These are phyloP conservation scores for Psophocarpus tetragonolobus DNA, from an alignment of 306 rosid genomes.

Conservation along the genomic window DNA sequence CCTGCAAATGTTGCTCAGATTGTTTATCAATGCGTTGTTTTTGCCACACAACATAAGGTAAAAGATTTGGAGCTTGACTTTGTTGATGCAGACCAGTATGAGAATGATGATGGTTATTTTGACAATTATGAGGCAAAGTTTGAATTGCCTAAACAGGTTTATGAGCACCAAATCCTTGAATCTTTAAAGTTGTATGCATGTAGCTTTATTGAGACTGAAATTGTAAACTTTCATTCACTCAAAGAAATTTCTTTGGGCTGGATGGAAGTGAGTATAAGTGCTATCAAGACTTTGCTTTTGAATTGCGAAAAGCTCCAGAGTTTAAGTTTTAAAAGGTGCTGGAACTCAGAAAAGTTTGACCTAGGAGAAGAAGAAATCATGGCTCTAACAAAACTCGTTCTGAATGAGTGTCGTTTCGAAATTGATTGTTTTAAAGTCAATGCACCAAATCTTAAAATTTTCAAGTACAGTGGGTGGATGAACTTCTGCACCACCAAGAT, in stretches of 20 bases:
- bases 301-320: neutral
- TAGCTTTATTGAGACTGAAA: neutral
- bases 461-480: conserved; percentile 10
- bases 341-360: neutral
- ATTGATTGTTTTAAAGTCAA: neutral
- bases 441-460: conserved; percentile 5
- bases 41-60: neutral
- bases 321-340: neutral
- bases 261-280: neutral
- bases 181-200: neutral
- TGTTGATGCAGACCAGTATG: neutral
- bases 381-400: neutral
- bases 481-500: neutral
- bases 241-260: conserved; percentile 35
- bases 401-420: neutral
- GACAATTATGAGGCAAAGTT: neutral
- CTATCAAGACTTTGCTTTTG: neutral
- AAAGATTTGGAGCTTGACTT: conserved; percentile 28
- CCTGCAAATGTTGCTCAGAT: neutral
- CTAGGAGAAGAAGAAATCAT: neutral
- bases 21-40: neutral
- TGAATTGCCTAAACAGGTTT: neutral
- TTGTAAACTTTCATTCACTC: conserved; percentile 17
- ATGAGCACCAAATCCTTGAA: neutral
- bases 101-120: neutral